Evolutionary conservation across 345 rosid genomes (phyloP).

Genomic region (Eucalyptus marginata): DNA sequence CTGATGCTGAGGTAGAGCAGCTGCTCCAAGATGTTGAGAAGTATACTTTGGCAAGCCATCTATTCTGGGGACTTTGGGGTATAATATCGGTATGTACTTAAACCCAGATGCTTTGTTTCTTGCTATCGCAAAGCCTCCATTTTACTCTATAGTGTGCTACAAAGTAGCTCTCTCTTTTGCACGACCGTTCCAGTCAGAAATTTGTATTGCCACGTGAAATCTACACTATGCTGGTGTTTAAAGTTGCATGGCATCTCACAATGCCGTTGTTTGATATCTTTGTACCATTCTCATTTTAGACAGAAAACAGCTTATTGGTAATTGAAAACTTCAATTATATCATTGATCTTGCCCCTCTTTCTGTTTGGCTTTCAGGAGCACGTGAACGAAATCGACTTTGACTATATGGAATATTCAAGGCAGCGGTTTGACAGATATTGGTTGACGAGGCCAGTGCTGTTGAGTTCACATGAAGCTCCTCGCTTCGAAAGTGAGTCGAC

Average conservation of each 20-base stretch:
- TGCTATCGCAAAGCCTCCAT: neutral
- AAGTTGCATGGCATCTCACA: neutral
- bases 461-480: neutral
- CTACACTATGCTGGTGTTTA: neutral
- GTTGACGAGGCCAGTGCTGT: conserved; percentile 10
- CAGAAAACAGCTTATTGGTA: neutral
- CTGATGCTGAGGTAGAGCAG: conserved; percentile 22
- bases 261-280: neutral
- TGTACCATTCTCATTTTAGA: neutral
- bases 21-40: conserved; percentile 36
- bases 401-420: conserved; percentile 50
- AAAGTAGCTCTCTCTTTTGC: neutral
- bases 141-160: neutral
- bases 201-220: neutral
- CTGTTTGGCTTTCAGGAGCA: conserved; percentile 26
- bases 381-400: conserved; percentile 53
- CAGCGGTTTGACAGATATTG: conserved; percentile 56
- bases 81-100: conserved; percentile 33
- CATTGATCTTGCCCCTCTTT: neutral
- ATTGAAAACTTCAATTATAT: neutral
- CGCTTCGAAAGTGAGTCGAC: neutral
- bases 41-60: conserved; percentile 52
- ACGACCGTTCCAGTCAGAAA: neutral
- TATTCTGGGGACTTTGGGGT: conserved; percentile 70
- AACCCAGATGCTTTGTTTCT: neutral